phyloP scores from a whole-genome alignment of 305 asterid species.

The Salvia sclarea region DNA sequence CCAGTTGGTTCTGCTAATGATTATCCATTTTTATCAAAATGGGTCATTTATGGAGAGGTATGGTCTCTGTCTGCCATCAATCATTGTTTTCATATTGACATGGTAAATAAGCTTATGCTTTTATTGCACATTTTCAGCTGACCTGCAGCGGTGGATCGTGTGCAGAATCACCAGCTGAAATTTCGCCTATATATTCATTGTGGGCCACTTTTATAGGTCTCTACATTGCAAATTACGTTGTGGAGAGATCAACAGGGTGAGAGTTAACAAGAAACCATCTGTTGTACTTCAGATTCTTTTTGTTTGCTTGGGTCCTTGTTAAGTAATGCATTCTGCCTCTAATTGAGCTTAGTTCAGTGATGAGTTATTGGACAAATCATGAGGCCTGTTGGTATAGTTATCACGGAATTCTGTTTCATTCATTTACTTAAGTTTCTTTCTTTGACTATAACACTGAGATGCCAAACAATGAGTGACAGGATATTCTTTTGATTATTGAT shows the following conservation, averaged over 20 bases:
- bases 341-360: slow-evolving; percentile 19
- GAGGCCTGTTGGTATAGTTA: slow-evolving; percentile 13
- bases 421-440: slow-evolving; percentile 3
- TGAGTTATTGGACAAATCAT: neutral
- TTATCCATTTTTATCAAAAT: slow-evolving; percentile 91
- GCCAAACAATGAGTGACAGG: slow-evolving; percentile 9
- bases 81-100: slow-evolving; percentile 15
- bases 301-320: neutral
- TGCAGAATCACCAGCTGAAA: slow-evolving; percentile 87
- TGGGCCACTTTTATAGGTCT: slow-evolving; percentile 99
- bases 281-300: slow-evolving; percentile 10
- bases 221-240: slow-evolving; percentile 98
- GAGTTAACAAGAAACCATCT: slow-evolving; percentile 36
- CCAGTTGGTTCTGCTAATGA: slow-evolving; percentile 98
- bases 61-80: slow-evolving; percentile 26
- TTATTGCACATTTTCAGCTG: slow-evolving; percentile 54
- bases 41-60: slow-evolving; percentile 99
- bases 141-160: slow-evolving; percentile 77
- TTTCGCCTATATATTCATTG: slow-evolving; percentile 92
- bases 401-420: slow-evolving; percentile 5
- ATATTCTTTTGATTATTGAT: slow-evolving; percentile 5
- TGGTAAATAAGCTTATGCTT: slow-evolving; percentile 38
- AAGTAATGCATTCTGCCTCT: neutral
- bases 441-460: slow-evolving; percentile 13
- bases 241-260: slow-evolving; percentile 97